These are phyloP conservation scores for Helenozyma rhizophorensis DNA, from an alignment of 805 yeast genomes.

Conservation along the genomic window DNA sequence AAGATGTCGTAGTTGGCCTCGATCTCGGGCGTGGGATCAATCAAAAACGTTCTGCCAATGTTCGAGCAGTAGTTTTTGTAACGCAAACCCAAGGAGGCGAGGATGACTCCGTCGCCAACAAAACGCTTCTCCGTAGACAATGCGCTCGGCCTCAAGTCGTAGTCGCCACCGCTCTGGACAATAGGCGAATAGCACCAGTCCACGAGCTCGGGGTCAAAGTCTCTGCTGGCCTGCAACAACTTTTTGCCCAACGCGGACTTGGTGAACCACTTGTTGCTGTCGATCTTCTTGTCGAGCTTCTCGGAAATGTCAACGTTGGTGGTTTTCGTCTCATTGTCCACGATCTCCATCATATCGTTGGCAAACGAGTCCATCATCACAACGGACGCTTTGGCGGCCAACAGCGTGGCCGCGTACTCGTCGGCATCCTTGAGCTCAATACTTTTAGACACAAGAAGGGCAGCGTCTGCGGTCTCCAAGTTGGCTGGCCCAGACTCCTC, in stretches of 20 bases:
- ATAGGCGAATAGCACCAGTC: slow-evolving; percentile 96
- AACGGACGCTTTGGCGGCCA: slow-evolving; percentile 74
- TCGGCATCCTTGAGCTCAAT: slow-evolving; percentile 76
- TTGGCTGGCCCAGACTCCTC: slow-evolving; percentile 32
- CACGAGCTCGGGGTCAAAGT: slow-evolving; percentile 68
- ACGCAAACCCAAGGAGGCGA: slow-evolving; percentile 80
- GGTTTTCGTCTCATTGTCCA: slow-evolving; percentile 80
- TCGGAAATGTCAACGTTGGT: slow-evolving; percentile 72
- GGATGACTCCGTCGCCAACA: slow-evolving; percentile 68
- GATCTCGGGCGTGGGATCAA: slow-evolving; percentile 80
- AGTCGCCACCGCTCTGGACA: slow-evolving; percentile 81
- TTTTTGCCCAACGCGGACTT: slow-evolving; percentile 49
- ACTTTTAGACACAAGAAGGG: slow-evolving; percentile 46
- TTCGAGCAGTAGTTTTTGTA: slow-evolving; percentile 88
- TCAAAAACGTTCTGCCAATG: slow-evolving; percentile 80
- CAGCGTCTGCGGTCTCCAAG: slow-evolving; percentile 44
- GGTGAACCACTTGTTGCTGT: slow-evolving; percentile 62
- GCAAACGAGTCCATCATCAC: slow-evolving; percentile 79
- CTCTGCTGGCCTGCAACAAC: slow-evolving; percentile 45
- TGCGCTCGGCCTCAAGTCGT: slow-evolving; percentile 81
- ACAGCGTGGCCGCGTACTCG: slow-evolving; percentile 60
- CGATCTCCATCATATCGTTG: slow-evolving; percentile 80
- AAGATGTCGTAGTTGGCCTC: slow-evolving; percentile 76
- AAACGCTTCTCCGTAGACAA: slow-evolving; percentile 62
- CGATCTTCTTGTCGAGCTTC: slow-evolving; percentile 75